These are phyloP conservation scores for Curvularia hawaiiensis DNA, from an alignment of 2,329 filamentous ascomycete genomes.

Conservation along the genomic window DNA sequence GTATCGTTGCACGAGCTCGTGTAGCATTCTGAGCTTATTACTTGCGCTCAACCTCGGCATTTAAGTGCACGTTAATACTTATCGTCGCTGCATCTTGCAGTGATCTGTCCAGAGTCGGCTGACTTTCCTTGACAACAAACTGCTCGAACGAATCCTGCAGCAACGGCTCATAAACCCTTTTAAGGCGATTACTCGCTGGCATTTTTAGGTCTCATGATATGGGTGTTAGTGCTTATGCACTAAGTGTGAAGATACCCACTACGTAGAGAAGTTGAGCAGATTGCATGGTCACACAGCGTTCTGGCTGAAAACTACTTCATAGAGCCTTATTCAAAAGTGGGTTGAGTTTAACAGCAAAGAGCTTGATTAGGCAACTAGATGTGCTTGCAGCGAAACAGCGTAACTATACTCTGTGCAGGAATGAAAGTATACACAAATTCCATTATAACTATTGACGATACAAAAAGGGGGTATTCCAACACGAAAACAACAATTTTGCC, in stretches of 20 bases:
- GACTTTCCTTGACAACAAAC: slow-evolving; percentile 1
- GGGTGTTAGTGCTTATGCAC: neutral
- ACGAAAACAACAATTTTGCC: neutral
- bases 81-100: neutral
- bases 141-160: neutral
- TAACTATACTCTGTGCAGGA: neutral
- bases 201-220: neutral
- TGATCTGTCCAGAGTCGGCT: slow-evolving; percentile 3
- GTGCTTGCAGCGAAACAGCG: neutral
- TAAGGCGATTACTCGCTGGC: neutral
- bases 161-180: neutral
- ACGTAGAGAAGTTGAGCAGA: neutral
- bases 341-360: neutral
- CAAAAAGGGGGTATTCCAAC: neutral
- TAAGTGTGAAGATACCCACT: neutral
- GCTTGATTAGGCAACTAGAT: neutral
- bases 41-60: slow-evolving; percentile 8
- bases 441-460: neutral
- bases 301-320: neutral
- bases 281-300: neutral
- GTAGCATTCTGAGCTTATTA: neutral
- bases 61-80: neutral
- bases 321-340: neutral
- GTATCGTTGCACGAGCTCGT: slow-evolving; percentile 4
- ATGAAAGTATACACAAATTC: neutral